phyloP scores from a whole-genome alignment of 257 asterid species.

The Scutellaria barbata region DNA sequence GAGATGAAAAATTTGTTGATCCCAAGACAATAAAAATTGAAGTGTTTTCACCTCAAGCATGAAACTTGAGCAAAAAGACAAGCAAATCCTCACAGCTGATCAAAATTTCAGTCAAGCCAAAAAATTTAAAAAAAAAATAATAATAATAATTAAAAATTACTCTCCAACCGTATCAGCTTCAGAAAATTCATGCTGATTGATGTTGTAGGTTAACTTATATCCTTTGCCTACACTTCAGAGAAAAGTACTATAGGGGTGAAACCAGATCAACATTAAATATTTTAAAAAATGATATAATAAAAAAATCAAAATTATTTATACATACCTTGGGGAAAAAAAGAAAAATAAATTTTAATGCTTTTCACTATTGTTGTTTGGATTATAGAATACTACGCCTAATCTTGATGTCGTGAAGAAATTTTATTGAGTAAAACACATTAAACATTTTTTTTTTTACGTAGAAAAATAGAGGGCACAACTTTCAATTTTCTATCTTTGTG shows the following conservation, averaged over 20 bases:
- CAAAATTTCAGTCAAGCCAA: background rate
- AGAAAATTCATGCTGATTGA: constrained; percentile 12
- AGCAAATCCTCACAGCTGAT: background rate
- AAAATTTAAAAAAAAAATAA: too few species aligned
- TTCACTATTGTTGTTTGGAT: background rate
- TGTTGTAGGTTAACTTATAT: background rate
- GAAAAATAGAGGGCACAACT: background rate
- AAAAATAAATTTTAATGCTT: background rate
- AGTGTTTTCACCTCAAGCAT: constrained; percentile 8
- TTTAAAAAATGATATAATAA: background rate
- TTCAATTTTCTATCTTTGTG: background rate
- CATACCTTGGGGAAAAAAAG: background rate
- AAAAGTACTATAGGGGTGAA: constrained; percentile 2
- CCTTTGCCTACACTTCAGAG: background rate
- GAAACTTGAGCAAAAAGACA: background rate
- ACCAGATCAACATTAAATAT: background rate
- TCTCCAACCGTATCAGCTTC: background rate
- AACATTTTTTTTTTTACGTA: background rate
- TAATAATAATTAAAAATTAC: background rate
- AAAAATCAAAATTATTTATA: background rate
- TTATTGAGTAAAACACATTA: too few species aligned
- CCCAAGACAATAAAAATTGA: background rate
- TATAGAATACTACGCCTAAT: background rate
- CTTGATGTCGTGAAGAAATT: background rate
- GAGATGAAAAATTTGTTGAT: background rate